A percentile compares a stretch with the other conserved stretches of the same genome.
Conservation (phyloP, 1,139 yeast species). For the Pichia sp. region DNA sequence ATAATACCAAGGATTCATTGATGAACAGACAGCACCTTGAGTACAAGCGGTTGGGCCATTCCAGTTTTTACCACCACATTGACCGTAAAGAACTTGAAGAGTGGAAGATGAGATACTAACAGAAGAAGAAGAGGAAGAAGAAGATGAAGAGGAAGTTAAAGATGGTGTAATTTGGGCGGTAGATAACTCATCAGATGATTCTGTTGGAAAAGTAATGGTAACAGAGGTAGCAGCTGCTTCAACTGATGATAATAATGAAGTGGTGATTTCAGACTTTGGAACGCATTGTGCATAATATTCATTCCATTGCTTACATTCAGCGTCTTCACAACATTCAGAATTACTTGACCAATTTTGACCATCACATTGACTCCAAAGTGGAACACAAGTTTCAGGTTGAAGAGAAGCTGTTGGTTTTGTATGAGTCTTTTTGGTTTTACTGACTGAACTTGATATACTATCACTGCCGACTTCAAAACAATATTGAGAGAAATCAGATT, state of each 20-base stretch:
- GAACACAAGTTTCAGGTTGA: background rate
- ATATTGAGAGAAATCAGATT: slow-evolving; percentile 29
- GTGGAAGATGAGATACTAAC: background rate
- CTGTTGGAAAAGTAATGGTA: no score
- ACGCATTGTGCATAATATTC: slow-evolving; percentile 13
- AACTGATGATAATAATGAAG: background rate
- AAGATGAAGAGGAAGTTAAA: no score
- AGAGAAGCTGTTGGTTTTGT: background rate
- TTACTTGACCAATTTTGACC: slow-evolving; percentile 11
- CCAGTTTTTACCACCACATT: slow-evolving; percentile 16
- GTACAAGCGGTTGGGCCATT: slow-evolving; percentile 10
- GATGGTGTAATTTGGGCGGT: no score
- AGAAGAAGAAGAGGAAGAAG: no score
- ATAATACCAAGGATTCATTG: slow-evolving; percentile 12
- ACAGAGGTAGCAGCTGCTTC: no score
- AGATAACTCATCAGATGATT: no score
- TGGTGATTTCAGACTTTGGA: background rate
- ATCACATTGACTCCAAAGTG: slow-evolving; percentile 12
- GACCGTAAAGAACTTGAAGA: slow-evolving; percentile 8
- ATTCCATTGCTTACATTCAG: slow-evolving; percentile 10
- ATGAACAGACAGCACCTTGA: slow-evolving; percentile 9
- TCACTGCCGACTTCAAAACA: no score
- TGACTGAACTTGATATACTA: no score
- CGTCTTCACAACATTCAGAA: slow-evolving; percentile 8
- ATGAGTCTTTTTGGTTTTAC: no score